phyloP scores from a whole-genome alignment of 2,329 filamentous ascomycete genomes.

The Metarhizium rileyi region DNA sequence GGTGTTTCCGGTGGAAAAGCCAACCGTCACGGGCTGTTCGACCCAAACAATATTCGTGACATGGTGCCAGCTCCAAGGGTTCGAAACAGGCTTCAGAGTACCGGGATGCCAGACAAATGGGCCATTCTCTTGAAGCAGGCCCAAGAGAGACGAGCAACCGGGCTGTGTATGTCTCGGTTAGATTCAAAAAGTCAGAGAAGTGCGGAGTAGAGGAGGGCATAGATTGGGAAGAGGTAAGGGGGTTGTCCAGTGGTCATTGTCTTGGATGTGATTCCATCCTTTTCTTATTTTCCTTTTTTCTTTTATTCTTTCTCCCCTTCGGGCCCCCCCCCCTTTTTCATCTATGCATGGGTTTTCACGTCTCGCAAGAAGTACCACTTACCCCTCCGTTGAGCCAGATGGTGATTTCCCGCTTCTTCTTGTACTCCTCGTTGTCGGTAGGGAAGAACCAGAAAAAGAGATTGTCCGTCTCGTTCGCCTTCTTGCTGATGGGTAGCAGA shows the following conservation, averaged over 20 bases:
- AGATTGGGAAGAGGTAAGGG: too few species aligned
- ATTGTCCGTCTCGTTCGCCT: conserved; percentile 37
- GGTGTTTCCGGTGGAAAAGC: conserved; percentile 56
- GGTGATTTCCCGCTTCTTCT: conserved; percentile 46
- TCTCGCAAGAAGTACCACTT: conserved; percentile 9
- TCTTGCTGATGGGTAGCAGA: conserved; percentile 42
- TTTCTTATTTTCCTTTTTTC: too few species aligned
- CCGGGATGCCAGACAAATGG: conserved; percentile 64
- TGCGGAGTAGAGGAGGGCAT: too few species aligned
- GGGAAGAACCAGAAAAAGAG: conserved; percentile 63
- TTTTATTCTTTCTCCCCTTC: background rate
- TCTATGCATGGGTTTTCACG: too few species aligned
- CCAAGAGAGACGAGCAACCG: conserved; percentile 54
- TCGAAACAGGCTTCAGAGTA: conserved; percentile 53
- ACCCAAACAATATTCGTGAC: conserved; percentile 52
- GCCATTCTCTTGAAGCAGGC: conserved; percentile 68
- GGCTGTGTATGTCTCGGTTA: conserved; percentile 18
- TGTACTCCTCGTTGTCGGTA: conserved; percentile 32
- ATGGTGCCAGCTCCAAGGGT: conserved; percentile 58
- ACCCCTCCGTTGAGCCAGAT: conserved; percentile 52
- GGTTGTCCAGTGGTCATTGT: too few species aligned
- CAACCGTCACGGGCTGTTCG: conserved; percentile 58
- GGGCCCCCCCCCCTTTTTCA: too few species aligned
- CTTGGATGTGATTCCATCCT: too few species aligned
- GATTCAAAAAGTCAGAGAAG: background rate